Conservation (phyloP, 2,329 filamentous ascomycete species). For the Nothopassalora personata region DNA sequence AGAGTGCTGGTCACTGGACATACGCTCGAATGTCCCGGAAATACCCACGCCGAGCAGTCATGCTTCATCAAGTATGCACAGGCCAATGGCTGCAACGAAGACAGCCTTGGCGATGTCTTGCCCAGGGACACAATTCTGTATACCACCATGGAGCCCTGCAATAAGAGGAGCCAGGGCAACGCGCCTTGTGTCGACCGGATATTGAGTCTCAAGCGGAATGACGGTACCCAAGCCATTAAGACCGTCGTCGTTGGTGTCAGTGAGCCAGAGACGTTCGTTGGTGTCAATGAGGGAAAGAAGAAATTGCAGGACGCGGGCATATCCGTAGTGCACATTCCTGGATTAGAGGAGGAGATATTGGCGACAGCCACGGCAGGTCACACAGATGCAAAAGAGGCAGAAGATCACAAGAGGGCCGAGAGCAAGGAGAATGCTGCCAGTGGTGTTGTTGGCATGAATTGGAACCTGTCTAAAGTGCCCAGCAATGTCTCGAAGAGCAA, state of each 20-base stretch:
- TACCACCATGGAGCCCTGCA: conserved; percentile 89
- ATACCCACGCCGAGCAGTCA: conserved; percentile 95
- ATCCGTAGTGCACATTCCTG: conserved; percentile 64
- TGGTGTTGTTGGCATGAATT: neutral
- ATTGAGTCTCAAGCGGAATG: conserved; percentile 43
- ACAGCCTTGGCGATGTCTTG: conserved; percentile 49
- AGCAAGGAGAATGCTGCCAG: neutral
- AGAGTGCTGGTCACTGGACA: conserved; percentile 73
- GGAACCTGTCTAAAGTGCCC: neutral
- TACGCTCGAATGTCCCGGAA: conserved; percentile 82
- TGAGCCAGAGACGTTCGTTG: conserved; percentile 87
- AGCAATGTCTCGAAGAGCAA: neutral
- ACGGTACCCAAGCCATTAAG: conserved; percentile 56
- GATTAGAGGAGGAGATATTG: conserved; percentile 76
- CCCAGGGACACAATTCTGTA: conserved; percentile 63
- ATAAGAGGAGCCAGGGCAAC: conserved; percentile 67
- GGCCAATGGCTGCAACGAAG: conserved; percentile 42
- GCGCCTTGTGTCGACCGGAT: conserved; percentile 75
- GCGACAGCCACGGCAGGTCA: conserved; percentile 81
- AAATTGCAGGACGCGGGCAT: conserved; percentile 69
- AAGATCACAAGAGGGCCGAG: neutral
- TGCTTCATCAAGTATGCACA: conserved; percentile 68
- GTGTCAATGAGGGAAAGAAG: conserved; percentile 67
- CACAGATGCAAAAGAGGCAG: conserved; percentile 6
- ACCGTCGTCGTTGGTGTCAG: conserved; percentile 82